A percentile compares a stretch with the other conserved stretches of the same genome.
Conservation (phyloP, 495 filamentous ascomycete genomes). For the Penicillium paxilli region DNA sequence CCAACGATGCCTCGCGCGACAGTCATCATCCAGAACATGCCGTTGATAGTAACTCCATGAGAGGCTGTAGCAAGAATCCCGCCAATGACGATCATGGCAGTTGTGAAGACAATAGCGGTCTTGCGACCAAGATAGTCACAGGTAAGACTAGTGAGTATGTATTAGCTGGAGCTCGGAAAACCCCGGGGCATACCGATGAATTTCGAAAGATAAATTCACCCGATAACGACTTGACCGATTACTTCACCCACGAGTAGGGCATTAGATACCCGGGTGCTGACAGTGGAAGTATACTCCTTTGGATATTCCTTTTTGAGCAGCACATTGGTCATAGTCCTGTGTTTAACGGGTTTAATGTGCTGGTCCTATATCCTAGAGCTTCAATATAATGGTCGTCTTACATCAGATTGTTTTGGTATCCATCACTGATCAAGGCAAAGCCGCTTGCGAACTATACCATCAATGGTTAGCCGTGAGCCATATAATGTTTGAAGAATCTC, state of each 20-base stretch:
- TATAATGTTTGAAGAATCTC: too few species aligned
- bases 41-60: constrained; percentile 44
- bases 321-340: constrained; percentile 52
- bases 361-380: too few species aligned
- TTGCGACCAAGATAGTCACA: constrained; percentile 57
- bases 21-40: constrained; percentile 58
- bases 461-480: neutral
- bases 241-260: constrained; percentile 54
- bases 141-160: constrained; percentile 29
- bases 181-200: neutral
- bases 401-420: constrained; percentile 57
- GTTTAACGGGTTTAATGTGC: neutral
- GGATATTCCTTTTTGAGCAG: constrained; percentile 48
- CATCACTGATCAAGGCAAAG: constrained; percentile 54
- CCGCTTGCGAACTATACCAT: constrained; percentile 40
- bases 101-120: constrained; percentile 50
- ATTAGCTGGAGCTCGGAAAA: neutral
- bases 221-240: constrained; percentile 51
- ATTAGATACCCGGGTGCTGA: constrained; percentile 53
- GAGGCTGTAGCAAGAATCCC: constrained; percentile 52
- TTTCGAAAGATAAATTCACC: constrained; percentile 17
- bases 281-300: constrained; percentile 42
- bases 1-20: constrained; percentile 49
- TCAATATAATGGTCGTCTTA: constrained; percentile 1
- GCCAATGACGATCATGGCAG: constrained; percentile 52